Evolutionary conservation across 2,329 filamentous ascomycete species (phyloP), one percentile per base, ranked within the genome.

Genomic region (Nakataea oryzae): DNA sequence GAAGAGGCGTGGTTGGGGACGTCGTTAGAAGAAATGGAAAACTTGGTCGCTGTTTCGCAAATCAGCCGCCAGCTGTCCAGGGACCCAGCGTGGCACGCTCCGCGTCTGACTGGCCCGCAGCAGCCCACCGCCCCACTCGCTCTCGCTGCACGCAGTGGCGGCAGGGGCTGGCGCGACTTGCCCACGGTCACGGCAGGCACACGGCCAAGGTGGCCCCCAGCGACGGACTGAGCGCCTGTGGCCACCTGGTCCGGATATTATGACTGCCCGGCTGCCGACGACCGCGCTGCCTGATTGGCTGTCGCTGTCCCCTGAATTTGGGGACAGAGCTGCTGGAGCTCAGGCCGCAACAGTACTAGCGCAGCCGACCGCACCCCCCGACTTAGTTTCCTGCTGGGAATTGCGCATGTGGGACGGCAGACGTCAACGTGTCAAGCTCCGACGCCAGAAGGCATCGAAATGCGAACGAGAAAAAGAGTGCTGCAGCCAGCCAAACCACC

Each of bases 1-100:
- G 66, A 61, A 59, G 62, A 60, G 57, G 61, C 65, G 62, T 62
- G 59, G 63, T 60, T 64, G 61, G 58, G 61, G 67, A 64, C 29
- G 55, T 55, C 12, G 59, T 41, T 26, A 29, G 57, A 57, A 28
- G 34, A 27, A 61, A 54, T 21, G 47, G 64, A 70, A 70, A 69
- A 70, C 65, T 66, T 66, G 68, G 66, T 62, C 41, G 62, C 61
- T 60, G 66, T 63, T 63, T 63, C 64, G 64, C 62, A 62, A 50
- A 65, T 64, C 66, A 66, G 65, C 64, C 54, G 64, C 62, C 57
- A 58, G 56, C 56, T 58, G 56, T 58, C 56, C 26, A 56, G 28
- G 54, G 17, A 21, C 24, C 24, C 26, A n/a, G 56, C 29, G 56
- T 58, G 56, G 29, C 56, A 58, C 14, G 56, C 27, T 63, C 56